phyloP scores from a whole-genome alignment of 805 yeast genomes.

The Saccharomycopsis sp. region DNA sequence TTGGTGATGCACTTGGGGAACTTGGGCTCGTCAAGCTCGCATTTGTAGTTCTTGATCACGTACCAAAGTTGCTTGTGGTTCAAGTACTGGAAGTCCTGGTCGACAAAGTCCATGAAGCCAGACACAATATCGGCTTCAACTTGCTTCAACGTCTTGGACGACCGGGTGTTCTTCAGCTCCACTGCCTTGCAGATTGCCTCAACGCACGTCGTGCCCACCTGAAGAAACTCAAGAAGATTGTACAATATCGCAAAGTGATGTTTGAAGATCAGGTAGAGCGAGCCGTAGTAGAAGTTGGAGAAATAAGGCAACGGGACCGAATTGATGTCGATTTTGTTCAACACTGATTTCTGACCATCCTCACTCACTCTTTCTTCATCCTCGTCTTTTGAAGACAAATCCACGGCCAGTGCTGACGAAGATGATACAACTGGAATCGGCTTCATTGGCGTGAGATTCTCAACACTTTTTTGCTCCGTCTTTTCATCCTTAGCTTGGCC shows the following conservation, averaged over 20 bases:
- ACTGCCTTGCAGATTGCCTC: conserved; percentile 1
- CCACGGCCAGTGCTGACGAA: too few species aligned
- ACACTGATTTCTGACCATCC: conserved; percentile 1
- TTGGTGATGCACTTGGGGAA: conserved; percentile 45
- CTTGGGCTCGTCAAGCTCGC: conserved; percentile 73
- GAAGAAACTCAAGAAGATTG: conserved; percentile 20
- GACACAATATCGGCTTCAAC: conserved; percentile 23
- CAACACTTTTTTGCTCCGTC: not conserved
- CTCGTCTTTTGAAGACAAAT: too few species aligned
- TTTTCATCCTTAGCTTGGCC: conserved; percentile 1
- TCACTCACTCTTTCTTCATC: not conserved
- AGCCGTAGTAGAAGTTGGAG: conserved; percentile 18
- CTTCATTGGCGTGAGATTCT: not conserved
- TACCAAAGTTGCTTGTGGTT: conserved; percentile 64
- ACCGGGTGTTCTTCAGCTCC: not conserved
- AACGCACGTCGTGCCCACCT: conserved; percentile 16
- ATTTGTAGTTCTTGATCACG: conserved; percentile 65
- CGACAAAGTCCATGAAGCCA: conserved; percentile 25
- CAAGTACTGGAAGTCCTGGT: conserved; percentile 47
- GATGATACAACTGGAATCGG: too few species aligned
- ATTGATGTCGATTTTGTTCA: conserved; percentile 6
- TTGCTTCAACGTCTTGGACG: conserved; percentile 1
- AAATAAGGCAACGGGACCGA: not conserved
- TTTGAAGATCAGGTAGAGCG: conserved; percentile 14
- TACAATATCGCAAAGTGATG: conserved; percentile 12